Evolutionary conservation across 1,284 basidiomycete species (phyloP).

Genomic region (Erythrobasidium hasegawianum): DNA sequence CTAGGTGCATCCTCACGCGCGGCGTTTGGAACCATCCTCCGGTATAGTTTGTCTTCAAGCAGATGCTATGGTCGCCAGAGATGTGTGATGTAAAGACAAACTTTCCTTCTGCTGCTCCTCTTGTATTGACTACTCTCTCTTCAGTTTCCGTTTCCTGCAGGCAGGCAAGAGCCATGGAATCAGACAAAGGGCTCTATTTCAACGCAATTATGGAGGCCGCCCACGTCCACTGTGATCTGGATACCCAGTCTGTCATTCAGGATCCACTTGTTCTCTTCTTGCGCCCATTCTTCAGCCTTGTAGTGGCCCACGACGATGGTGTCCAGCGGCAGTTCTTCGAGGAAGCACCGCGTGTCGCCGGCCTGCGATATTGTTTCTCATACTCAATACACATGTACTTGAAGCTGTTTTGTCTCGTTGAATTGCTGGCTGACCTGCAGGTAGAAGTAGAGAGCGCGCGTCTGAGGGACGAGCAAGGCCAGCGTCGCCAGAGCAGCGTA

Average conservation of each 20-base stretch:
- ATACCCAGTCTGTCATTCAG: conserved; percentile 78
- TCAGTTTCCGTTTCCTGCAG: conserved; percentile 69
- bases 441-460: conserved; percentile 51
- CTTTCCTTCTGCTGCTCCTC: conserved; percentile 79
- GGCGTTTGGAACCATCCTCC: conserved; percentile 76
- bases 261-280: conserved; percentile 64
- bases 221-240: conserved; percentile 80
- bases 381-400: neutral
- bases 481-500: conserved; percentile 12
- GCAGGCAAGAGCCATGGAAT: conserved; percentile 9
- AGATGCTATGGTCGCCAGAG: conserved; percentile 94
- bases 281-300: conserved; percentile 84
- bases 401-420: neutral
- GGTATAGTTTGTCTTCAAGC: conserved; percentile 81
- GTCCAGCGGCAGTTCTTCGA: conserved; percentile 94
- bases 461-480: conserved; percentile 11
- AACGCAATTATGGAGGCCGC: conserved; percentile 40
- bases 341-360: conserved; percentile 64
- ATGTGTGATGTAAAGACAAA: conserved; percentile 98
- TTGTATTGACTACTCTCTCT: conserved; percentile 76
- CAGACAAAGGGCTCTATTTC: neutral
- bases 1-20: conserved; percentile 91
- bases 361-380: conserved; percentile 38
- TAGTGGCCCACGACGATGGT: conserved; percentile 98
- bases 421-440: conserved; percentile 37